Evolutionary conservation across 768 basidiomycete species (phyloP).

Genomic region (Crassisporium funariophilum): DNA sequence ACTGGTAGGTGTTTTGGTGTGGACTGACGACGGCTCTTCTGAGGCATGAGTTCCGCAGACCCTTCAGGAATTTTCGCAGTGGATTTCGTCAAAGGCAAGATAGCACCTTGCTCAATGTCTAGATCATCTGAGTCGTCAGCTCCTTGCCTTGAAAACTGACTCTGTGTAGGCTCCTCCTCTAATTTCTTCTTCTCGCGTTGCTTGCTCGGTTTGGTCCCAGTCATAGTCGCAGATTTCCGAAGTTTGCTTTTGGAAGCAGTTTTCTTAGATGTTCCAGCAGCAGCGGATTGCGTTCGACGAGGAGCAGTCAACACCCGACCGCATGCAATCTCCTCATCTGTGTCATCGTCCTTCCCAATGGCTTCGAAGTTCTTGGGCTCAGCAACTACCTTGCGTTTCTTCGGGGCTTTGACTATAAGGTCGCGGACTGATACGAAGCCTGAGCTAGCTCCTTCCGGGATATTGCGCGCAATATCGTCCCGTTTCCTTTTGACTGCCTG

Average conservation of each 20-base stretch:
- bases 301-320: constrained; percentile 44
- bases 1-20: no score
- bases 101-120: constrained; percentile 51
- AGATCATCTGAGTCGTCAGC: constrained; percentile 58
- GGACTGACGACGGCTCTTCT: no score
- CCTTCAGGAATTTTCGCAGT: no score
- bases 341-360: constrained; percentile 65
- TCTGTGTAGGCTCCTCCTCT: constrained; percentile 28
- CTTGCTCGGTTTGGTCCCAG: constrained; percentile 29
- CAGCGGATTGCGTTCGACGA: constrained; percentile 55
- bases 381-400: constrained; percentile 43
- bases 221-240: constrained; percentile 46
- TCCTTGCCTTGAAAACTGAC: constrained; percentile 46
- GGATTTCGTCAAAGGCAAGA: constrained; percentile 9
- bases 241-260: constrained; percentile 38
- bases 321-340: constrained; percentile 66
- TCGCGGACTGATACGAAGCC: constrained; percentile 74
- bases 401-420: constrained; percentile 53
- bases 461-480: constrained; percentile 66
- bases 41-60: no score
- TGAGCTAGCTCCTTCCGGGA: constrained; percentile 69
- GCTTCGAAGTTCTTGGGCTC: constrained; percentile 47
- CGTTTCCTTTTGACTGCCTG: constrained; percentile 66
- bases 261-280: constrained; percentile 28
- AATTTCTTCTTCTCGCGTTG: constrained; percentile 30